A percentile compares a stretch with the other conserved stretches of the same genome.
Conservation (phyloP, 2,329 filamentous ascomycete genomes). For the Septoria petroselini region DNA sequence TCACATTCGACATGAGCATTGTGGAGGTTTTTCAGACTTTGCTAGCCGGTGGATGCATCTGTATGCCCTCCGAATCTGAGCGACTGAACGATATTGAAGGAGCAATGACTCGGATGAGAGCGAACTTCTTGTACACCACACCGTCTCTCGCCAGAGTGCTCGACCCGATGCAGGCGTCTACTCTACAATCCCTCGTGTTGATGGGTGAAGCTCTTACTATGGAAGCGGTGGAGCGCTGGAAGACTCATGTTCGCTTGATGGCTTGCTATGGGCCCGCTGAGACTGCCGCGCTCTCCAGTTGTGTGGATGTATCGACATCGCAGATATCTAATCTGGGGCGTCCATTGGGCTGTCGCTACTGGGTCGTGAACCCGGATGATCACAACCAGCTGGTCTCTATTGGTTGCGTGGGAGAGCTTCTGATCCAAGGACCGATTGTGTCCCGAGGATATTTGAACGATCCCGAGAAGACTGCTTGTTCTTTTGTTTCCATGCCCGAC, state of each 20-base stretch:
- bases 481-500: neutral
- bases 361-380: slow-evolving; percentile 16
- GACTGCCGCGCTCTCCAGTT: no score
- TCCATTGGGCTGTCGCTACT: slow-evolving; percentile 8
- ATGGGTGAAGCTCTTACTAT: slow-evolving; percentile 43
- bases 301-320: no score
- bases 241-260: slow-evolving; percentile 40
- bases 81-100: slow-evolving; percentile 32
- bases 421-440: slow-evolving; percentile 12
- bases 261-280: slow-evolving; percentile 48
- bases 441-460: slow-evolving; percentile 19
- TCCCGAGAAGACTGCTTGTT: neutral
- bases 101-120: slow-evolving; percentile 31
- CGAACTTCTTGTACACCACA: slow-evolving; percentile 52
- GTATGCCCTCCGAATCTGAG: slow-evolving; percentile 14
- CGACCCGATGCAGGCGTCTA: slow-evolving; percentile 31
- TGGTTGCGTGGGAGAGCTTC: slow-evolving; percentile 14
- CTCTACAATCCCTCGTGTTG: slow-evolving; percentile 9
- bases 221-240: slow-evolving; percentile 41
- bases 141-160: slow-evolving; percentile 53
- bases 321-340: no score
- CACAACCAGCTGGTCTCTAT: slow-evolving; percentile 35
- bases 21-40: no score
- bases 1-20: no score
- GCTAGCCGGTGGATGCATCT: slow-evolving; percentile 21